Percentiles rank a stretch among this genome's conserved stretches.
phyloP scores from a whole-genome alignment of 352 stramenopile species.

The Blastocystis sp. region DNA sequence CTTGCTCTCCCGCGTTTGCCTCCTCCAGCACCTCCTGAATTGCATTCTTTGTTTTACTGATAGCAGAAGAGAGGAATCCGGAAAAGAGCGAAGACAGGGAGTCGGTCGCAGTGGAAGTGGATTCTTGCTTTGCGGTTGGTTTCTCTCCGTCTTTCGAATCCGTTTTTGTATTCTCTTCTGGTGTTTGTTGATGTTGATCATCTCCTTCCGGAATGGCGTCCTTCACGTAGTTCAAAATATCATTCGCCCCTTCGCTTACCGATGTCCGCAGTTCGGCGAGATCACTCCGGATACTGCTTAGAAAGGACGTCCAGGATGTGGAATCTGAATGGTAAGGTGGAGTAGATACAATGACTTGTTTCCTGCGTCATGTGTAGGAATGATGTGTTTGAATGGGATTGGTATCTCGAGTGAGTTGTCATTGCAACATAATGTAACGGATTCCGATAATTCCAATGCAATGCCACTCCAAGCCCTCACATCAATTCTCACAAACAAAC shows the following conservation, averaged over 20 bases:
- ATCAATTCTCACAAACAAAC: background rate
- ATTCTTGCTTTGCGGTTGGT: background rate
- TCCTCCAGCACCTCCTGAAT: background rate
- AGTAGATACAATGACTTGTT: background rate
- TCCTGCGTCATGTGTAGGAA: background rate
- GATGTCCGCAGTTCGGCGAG: background rate
- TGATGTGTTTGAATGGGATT: background rate
- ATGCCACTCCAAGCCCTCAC: background rate
- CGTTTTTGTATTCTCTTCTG: background rate
- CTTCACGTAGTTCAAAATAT: background rate
- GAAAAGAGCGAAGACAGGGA: background rate
- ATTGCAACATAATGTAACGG: background rate
- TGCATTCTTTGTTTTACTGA: background rate
- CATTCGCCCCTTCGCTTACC: background rate
- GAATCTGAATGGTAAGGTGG: background rate
- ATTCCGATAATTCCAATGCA: background rate
- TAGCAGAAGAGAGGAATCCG: background rate
- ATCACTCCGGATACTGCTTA: background rate
- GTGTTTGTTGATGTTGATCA: background rate
- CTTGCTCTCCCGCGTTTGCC: background rate
- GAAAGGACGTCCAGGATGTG: background rate
- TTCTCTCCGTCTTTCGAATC: background rate
- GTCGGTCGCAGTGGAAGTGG: too few species aligned
- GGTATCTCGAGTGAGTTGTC: background rate
- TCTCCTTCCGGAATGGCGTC: background rate